Base-by-base conservation (phyloP, 108 stramenopile genomes). In the Stephanodiscus triporus region DNA sequence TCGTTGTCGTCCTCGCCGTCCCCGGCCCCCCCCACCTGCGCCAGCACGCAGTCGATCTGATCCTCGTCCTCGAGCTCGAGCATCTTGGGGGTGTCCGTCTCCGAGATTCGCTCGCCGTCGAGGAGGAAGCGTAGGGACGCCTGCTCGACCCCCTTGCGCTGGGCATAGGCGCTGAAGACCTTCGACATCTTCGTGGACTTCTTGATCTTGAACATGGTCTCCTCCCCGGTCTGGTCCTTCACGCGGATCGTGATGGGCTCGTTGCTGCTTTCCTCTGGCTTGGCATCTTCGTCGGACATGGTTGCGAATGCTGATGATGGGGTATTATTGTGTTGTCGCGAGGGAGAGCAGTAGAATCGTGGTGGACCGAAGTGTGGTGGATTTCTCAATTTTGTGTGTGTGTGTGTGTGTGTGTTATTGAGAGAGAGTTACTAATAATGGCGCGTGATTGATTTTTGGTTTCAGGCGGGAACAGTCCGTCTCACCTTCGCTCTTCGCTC, bases 21-120 rank as follows among this genome's bases (percentile, higher is more conserved):
- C 16, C 20, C 59, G 16, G 34, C 59, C 17, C 78, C 82, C 13
- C 84, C 84, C 57, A 75, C 57, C 55, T 82, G 81, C 40, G 63
- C 77, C 70, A 91, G 62, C 62, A 91, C 75, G 66, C 90, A 91
- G 78, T 93, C 93, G 55, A 94, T 91, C 66, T 90, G 89, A 73
- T 94, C 93, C 60, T 92, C 85, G 63, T 92, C 91, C 38, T 94
- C 93, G 42, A 94, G 74, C 20, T 94, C 93, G 26, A 95, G 67
- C 38, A 74, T 68, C 66, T 79, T 80, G n/a, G 91, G 88, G 17
- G 90, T 91, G 9, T 81, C 51, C 32, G 85, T 76, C 9, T 63
- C 66, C 9, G 63, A 24, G 20, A 95, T 76, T 17, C 90, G 85
- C 54, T 90, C 86, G 6, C 93, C 93, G 42, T 95, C 90, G 9